These are phyloP conservation scores for Neurospora sp. DNA, from an alignment of 2,329 filamentous ascomycete species.

Conservation along the genomic window DNA sequence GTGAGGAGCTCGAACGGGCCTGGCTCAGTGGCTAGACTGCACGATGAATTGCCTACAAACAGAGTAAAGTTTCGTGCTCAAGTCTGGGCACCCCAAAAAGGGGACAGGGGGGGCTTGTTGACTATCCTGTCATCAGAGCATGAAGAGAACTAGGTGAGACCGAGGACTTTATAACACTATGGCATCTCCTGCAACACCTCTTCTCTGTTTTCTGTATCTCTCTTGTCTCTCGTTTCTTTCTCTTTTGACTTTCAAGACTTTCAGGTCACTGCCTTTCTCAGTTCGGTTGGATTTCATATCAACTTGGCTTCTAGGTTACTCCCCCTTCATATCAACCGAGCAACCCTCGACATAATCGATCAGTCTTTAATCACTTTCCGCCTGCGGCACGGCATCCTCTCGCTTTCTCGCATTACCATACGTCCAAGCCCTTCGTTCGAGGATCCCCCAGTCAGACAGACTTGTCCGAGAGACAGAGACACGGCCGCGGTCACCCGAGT, in stretches of 20 bases:
- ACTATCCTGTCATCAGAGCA: neutral
- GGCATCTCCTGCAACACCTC: neutral
- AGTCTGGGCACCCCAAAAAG: neutral
- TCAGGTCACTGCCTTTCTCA: neutral
- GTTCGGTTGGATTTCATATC: neutral
- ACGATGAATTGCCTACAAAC: neutral
- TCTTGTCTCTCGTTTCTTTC: neutral
- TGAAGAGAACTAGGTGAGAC: neutral
- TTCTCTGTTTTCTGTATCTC: neutral
- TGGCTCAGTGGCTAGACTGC: neutral
- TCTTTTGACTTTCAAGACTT: neutral
- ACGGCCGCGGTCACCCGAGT: neutral
- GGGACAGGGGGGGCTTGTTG: neutral
- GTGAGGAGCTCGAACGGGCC: neutral
- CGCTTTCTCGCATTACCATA: neutral
- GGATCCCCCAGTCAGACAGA: neutral
- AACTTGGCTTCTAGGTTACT: neutral
- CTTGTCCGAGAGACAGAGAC: neutral
- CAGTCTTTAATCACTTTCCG: neutral
- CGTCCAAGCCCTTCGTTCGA: neutral
- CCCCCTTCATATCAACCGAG: neutral
- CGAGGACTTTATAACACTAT: neutral
- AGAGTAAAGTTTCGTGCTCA: neutral
- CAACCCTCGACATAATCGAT: neutral
- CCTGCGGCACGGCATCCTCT: neutral